A percentile compares a stretch with the other conserved stretches of the same genome.
Conservation (phyloP, 106 monocot genomes). For the Narthecium ossifragum region DNA sequence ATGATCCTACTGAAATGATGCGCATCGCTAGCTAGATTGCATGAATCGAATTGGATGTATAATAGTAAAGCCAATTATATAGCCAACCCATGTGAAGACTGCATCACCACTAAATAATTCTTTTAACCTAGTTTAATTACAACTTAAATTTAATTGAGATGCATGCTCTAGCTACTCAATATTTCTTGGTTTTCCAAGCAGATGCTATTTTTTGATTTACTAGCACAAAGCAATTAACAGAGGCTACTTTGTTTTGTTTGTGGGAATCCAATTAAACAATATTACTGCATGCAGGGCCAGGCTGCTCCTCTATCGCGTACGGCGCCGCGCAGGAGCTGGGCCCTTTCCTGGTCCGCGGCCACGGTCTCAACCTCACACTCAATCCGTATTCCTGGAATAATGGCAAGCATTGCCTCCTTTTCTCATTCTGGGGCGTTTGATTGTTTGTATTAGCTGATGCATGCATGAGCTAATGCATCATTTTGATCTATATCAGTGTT, state of each 20-base stretch:
- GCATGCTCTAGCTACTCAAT: neutral
- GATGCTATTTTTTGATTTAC: neutral
- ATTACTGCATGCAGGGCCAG: conserved; percentile 46
- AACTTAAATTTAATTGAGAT: neutral
- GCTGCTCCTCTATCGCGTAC: conserved; percentile 81
- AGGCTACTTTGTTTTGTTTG: neutral
- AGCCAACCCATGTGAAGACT: neutral
- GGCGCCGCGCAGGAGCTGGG: conserved; percentile 82
- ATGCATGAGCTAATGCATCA: neutral
- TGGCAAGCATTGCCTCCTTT: conserved; percentile 27
- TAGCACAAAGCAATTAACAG: neutral
- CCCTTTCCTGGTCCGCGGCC: conserved; percentile 57
- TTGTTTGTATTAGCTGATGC: neutral
- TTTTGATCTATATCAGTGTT: neutral
- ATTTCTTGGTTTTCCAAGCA: neutral
- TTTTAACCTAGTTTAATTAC: neutral
- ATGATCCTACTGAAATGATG: no score
- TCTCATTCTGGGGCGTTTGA: neutral
- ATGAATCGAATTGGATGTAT: no score
- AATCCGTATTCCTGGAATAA: conserved; percentile 87
- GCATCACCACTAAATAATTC: neutral
- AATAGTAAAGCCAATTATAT: no score
- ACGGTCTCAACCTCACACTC: conserved; percentile 44
- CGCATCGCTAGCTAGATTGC: no score
- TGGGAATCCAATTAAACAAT: neutral